These are phyloP conservation scores for Effrenium voratum DNA, from an alignment of 73 alveolate genomes.

Conservation along the genomic window DNA sequence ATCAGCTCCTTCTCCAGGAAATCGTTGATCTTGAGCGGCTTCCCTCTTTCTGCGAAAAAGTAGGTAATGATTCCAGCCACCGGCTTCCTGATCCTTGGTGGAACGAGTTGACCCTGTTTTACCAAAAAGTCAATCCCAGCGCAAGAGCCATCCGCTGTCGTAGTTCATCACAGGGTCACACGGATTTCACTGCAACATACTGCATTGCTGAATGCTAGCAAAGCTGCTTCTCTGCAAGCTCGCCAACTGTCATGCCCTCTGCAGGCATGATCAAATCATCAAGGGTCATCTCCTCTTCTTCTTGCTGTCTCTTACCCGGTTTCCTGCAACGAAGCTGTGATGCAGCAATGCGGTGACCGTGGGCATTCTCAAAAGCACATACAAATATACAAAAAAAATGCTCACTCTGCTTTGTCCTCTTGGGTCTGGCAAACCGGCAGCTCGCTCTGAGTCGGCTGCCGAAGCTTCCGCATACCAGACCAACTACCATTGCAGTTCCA, in stretches of 20 bases:
- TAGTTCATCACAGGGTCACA: too few species aligned
- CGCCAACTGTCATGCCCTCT: constrained; percentile 76
- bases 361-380: not conserved
- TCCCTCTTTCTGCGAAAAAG: constrained; percentile 62
- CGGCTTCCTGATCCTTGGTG: constrained; percentile 38
- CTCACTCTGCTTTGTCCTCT: not conserved
- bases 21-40: constrained; percentile 54
- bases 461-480: too few species aligned
- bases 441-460: not conserved
- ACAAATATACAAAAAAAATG: too few species aligned
- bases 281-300: not conserved
- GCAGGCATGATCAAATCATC: constrained; percentile 67
- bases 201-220: too few species aligned
- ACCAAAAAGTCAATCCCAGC: too few species aligned
- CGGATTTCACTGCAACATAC: too few species aligned
- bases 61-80: constrained; percentile 56
- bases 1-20: constrained; percentile 30
- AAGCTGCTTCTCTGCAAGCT: constrained; percentile 23
- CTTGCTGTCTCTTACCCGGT: not conserved
- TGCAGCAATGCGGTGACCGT: not conserved
- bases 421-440: not conserved
- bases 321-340: not conserved
- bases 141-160: too few species aligned
- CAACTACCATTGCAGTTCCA: too few species aligned
- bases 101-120: too few species aligned